These are phyloP conservation scores for Taphrina pruni DNA, from an alignment of 1,139 yeast species.

Conservation along the genomic window DNA sequence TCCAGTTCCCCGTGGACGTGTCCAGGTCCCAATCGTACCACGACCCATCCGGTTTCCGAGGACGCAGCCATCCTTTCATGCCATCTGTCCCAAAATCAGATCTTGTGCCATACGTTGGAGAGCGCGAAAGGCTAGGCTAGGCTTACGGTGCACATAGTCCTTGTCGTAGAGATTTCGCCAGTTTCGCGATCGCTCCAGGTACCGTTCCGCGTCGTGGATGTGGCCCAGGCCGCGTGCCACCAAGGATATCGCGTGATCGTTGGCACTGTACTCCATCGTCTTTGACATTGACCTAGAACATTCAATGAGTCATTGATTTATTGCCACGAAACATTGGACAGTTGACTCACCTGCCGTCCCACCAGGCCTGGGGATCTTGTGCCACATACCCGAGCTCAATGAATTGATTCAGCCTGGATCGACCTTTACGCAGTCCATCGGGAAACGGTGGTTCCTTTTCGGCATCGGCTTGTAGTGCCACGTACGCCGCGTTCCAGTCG, in stretches of 20 bases:
- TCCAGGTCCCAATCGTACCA: constrained; percentile 35
- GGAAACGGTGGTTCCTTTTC: constrained; percentile 32
- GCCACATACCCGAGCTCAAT: constrained; percentile 31
- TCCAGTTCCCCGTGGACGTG: constrained; percentile 33
- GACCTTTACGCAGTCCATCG: constrained; percentile 32
- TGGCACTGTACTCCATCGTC: constrained; percentile 39
- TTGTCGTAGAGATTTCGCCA: constrained; percentile 33
- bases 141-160: constrained; percentile 22
- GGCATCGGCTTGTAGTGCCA: constrained; percentile 30
- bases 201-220: constrained; percentile 25
- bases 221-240: constrained; percentile 31
- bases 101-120: neutral
- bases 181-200: constrained; percentile 22
- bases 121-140: neutral
- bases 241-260: constrained; percentile 34
- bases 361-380: constrained; percentile 39
- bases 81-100: constrained; percentile 2
- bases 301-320: neutral
- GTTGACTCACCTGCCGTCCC: constrained; percentile 32
- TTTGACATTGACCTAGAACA: constrained; percentile 23
- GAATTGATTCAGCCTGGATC: constrained; percentile 25
- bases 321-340: neutral
- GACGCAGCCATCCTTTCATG: constrained; percentile 34
- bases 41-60: constrained; percentile 31
- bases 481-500: constrained; percentile 30